Conservation (phyloP, 1,284 basidiomycete species). For the Lentinula novae-zelandiae region DNA sequence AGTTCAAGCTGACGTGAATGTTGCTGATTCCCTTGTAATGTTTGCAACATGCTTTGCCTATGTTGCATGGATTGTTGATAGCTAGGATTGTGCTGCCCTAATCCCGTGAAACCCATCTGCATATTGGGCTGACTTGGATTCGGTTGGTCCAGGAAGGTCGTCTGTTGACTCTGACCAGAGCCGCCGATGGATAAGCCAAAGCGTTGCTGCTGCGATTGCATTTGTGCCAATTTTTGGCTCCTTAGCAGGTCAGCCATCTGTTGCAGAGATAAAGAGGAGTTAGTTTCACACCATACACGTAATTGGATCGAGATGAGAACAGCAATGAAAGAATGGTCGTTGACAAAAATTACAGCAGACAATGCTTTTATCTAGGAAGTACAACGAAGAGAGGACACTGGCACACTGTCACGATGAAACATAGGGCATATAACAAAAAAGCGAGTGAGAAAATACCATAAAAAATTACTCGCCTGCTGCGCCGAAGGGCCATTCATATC, state of each 20-base stretch:
- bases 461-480: slow-evolving; percentile 30
- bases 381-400: neutral
- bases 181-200: slow-evolving; percentile 30
- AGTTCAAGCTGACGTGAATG: slow-evolving; percentile 44
- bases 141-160: slow-evolving; percentile 40
- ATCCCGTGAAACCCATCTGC: slow-evolving; percentile 38
- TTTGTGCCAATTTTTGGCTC: slow-evolving; percentile 35
- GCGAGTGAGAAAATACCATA: slow-evolving; percentile 9
- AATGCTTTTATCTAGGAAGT: slow-evolving; percentile 1
- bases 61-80: slow-evolving; percentile 28
- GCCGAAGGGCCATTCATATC: slow-evolving; percentile 38
- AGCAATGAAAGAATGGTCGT: slow-evolving; percentile 16
- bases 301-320: slow-evolving; percentile 3
- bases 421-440: slow-evolving; percentile 2
- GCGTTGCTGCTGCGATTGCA: slow-evolving; percentile 38
- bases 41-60: slow-evolving; percentile 35
- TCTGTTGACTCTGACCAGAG: slow-evolving; percentile 25
- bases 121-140: slow-evolving; percentile 31
- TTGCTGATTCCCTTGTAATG: slow-evolving; percentile 29
- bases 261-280: slow-evolving; percentile 12
- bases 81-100: slow-evolving; percentile 28
- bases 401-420: too few species aligned
- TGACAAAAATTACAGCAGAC: slow-evolving; percentile 16
- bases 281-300: slow-evolving; percentile 8
- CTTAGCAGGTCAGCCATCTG: slow-evolving; percentile 51